Evolutionary conservation across 768 basidiomycete genomes (phyloP).

Genomic region (Auricularia heimuer): DNA sequence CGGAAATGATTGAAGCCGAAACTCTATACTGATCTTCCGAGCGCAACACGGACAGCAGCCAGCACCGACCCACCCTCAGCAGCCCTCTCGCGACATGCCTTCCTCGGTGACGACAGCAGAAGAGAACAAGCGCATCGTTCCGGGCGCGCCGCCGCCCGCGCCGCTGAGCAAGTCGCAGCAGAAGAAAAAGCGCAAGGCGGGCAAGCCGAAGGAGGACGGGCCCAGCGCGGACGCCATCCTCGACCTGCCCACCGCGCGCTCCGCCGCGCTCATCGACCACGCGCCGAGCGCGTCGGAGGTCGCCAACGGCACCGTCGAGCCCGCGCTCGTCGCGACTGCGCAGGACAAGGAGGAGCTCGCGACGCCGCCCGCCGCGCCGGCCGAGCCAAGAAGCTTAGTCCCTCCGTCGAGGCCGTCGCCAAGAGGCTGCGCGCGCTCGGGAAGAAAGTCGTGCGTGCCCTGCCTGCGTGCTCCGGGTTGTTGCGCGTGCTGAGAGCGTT

Average conservation of each 20-base stretch:
- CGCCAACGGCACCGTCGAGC: conserved; percentile 37
- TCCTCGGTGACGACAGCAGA: too few species aligned
- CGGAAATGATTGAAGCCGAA: too few species aligned
- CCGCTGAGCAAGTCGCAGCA: conserved; percentile 47
- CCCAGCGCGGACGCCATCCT: conserved; percentile 33
- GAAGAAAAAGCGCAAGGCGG: conserved; percentile 59
- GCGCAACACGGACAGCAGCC: too few species aligned
- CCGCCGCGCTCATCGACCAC: conserved; percentile 40
- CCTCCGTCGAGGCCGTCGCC: conserved; percentile 46
- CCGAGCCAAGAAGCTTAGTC: conserved; percentile 39
- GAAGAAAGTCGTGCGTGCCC: neutral
- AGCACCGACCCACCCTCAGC: too few species aligned
- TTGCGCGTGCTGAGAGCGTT: neutral
- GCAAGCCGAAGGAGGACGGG: conserved; percentile 33
- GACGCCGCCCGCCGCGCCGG: conserved; percentile 14
- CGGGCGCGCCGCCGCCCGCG: conserved; percentile 63
- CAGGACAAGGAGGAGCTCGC: conserved; percentile 9
- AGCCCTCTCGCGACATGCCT: too few species aligned
- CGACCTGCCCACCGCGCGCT: conserved; percentile 37
- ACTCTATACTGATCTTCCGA: too few species aligned
- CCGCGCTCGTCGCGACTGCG: conserved; percentile 34
- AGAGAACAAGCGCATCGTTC: conserved; percentile 38
- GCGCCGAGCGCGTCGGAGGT: conserved; percentile 38
- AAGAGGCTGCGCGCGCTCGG: neutral
- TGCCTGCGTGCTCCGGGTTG: neutral